phyloP scores from a whole-genome alignment of 805 yeast genomes.

The Yamadazyma endophytica region DNA sequence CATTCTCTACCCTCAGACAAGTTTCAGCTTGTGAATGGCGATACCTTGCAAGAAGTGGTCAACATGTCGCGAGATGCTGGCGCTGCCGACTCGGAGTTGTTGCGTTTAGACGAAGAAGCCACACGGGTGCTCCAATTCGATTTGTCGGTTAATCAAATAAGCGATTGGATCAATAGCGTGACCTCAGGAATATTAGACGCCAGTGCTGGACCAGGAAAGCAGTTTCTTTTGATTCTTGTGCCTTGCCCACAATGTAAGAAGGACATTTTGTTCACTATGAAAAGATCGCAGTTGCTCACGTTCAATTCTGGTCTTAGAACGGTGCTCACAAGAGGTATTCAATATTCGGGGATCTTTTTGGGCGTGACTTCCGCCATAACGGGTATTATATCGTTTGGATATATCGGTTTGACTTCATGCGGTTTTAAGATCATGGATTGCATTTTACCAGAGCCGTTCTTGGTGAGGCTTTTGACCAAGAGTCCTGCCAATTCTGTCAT shows the following conservation, averaged over 20 bases:
- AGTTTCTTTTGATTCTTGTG: conserved; percentile 18
- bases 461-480: conserved; percentile 18
- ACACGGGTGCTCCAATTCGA: conserved; percentile 2
- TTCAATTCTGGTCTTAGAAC: conserved; percentile 14
- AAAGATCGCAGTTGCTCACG: conserved; percentile 21
- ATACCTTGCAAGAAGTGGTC: not conserved
- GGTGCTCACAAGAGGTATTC: conserved; percentile 17
- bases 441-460: conserved; percentile 28
- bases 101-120: conserved; percentile 1
- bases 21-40: conserved; percentile 13
- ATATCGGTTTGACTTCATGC: conserved; percentile 32
- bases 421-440: conserved; percentile 36
- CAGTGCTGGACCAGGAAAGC: conserved; percentile 1
- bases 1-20: conserved; percentile 28
- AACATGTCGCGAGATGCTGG: not conserved
- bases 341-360: conserved; percentile 28
- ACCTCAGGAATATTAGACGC: conserved; percentile 2
- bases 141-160: conserved; percentile 13
- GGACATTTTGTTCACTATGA: conserved; percentile 29
- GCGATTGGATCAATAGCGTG: conserved; percentile 12
- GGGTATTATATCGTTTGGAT: conserved; percentile 36
- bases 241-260: conserved; percentile 41
- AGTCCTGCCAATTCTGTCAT: not conserved
- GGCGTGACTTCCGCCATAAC: conserved; percentile 38
- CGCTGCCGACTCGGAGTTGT: conserved; percentile 2